Conservation (phyloP, 2,329 filamentous ascomycete species). For the Botrytis sinoallii region DNA sequence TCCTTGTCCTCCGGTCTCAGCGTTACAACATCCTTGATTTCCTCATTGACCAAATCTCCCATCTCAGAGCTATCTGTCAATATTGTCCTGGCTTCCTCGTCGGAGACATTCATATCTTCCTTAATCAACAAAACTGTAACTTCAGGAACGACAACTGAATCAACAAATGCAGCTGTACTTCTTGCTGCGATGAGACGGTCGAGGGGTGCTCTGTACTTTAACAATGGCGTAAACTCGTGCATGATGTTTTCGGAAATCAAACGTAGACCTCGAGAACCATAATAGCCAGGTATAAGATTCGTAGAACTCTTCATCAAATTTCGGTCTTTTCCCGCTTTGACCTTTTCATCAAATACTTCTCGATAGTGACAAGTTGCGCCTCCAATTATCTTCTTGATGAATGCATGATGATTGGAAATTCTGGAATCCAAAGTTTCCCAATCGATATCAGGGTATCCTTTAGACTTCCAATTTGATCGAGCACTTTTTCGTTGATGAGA, state of each 20-base stretch:
- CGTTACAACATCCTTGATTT: slow-evolving; percentile 54
- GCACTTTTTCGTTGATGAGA: slow-evolving; percentile 58
- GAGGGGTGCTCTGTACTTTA: slow-evolving; percentile 60
- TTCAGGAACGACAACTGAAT: slow-evolving; percentile 76
- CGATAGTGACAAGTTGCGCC: slow-evolving; percentile 57
- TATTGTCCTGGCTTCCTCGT: slow-evolving; percentile 39
- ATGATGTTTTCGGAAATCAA: slow-evolving; percentile 71
- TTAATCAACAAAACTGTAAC: slow-evolving; percentile 52
- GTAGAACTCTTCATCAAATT: slow-evolving; percentile 54
- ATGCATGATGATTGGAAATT: slow-evolving; percentile 52
- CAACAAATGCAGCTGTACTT: slow-evolving; percentile 66
- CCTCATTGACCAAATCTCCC: slow-evolving; percentile 35
- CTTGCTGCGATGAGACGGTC: slow-evolving; percentile 65
- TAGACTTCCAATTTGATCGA: slow-evolving; percentile 40
- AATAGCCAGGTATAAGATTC: slow-evolving; percentile 71
- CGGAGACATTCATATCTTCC: slow-evolving; percentile 53
- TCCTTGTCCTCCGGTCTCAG: slow-evolving; percentile 46
- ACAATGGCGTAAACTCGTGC: slow-evolving; percentile 52
- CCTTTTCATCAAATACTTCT: slow-evolving; percentile 50
- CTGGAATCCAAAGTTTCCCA: slow-evolving; percentile 62
- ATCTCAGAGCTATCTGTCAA: slow-evolving; percentile 31
- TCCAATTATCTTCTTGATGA: slow-evolving; percentile 58
- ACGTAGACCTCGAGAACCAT: slow-evolving; percentile 70
- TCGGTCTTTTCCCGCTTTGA: slow-evolving; percentile 56
- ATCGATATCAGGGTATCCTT: slow-evolving; percentile 66